These are phyloP conservation scores for Candida silvicultrix DNA, from an alignment of 805 yeast genomes.

Conservation along the genomic window DNA sequence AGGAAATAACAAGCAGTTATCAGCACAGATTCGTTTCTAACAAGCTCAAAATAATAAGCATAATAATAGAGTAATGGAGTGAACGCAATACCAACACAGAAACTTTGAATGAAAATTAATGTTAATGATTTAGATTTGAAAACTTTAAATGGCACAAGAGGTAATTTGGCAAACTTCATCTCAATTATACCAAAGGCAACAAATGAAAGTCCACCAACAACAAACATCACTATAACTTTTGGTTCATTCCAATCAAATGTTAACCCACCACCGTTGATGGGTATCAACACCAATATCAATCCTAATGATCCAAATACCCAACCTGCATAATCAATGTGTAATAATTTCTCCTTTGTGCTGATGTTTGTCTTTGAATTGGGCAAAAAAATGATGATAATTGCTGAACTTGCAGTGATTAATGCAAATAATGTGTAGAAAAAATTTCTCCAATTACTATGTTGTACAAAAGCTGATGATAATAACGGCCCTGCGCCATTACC, in stretches of 20 bases:
- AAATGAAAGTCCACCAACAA: constrained; percentile 36
- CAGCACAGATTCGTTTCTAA: constrained; percentile 11
- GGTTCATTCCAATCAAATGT: constrained; percentile 49
- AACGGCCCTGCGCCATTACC: constrained; percentile 54
- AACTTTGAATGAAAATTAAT: constrained; percentile 30
- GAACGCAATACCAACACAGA: constrained; percentile 44
- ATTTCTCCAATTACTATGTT: constrained; percentile 29
- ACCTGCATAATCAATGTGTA: not conserved
- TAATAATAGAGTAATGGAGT: constrained; percentile 40
- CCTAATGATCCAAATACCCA: constrained; percentile 32
- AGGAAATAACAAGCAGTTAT: constrained; percentile 13
- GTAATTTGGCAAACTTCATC: constrained; percentile 34
- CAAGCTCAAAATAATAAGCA: constrained; percentile 32
- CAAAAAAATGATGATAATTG: constrained; percentile 29
- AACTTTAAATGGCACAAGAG: constrained; percentile 46
- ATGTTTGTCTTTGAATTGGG: not conserved
- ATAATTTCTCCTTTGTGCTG: not conserved
- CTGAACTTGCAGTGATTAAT: constrained; percentile 35
- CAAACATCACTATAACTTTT: constrained; percentile 32
- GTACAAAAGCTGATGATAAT: constrained; percentile 43
- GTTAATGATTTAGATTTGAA: constrained; percentile 33
- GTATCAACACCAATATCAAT: constrained; percentile 42
- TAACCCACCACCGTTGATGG: constrained; percentile 57
- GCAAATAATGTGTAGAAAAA: constrained; percentile 33
- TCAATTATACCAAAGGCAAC: constrained; percentile 43